These are phyloP conservation scores for Cyanodermella asteris DNA, from an alignment of 2,329 filamentous ascomycete genomes.

Conservation along the genomic window DNA sequence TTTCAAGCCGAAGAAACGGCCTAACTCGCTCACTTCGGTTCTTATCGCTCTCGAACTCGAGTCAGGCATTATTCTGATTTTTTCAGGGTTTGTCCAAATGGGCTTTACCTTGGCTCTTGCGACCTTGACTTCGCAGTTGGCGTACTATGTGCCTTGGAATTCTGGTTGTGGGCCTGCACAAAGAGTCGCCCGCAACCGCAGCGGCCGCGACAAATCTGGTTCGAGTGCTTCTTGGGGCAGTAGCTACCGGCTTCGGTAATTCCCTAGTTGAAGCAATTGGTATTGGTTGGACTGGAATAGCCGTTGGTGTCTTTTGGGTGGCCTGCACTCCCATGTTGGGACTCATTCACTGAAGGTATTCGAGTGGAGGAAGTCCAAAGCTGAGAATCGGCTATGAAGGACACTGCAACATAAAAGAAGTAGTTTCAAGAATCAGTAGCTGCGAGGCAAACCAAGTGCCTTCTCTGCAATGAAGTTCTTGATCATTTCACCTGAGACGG, in stretches of 20 bases:
- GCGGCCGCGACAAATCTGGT: constrained; percentile 3
- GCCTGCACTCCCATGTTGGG: too few relatives aligned
- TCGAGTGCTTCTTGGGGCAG: constrained; percentile 1
- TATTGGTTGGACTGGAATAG: constrained; percentile 4
- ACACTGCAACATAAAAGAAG: too few relatives aligned
- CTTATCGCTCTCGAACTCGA: constrained; percentile 17
- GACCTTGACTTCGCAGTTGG: too few relatives aligned
- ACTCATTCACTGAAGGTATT: too few relatives aligned
- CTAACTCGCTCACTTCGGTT: constrained; percentile 18
- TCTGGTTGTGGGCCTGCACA: constrained; percentile 3
- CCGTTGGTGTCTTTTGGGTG: too few relatives aligned
- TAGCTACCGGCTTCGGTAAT: constrained; percentile 1
- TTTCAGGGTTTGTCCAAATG: constrained; percentile 18
- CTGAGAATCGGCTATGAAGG: too few relatives aligned
- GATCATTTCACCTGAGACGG: constrained; percentile 46
- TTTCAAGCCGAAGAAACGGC: constrained; percentile 12
- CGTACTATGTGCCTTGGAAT: too few relatives aligned
- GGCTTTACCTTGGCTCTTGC: too few relatives aligned
- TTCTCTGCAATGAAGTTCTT: constrained; percentile 51
- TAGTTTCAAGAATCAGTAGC: constrained; percentile 27
- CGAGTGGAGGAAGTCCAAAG: too few relatives aligned
- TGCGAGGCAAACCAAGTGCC: constrained; percentile 42
- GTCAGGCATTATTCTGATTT: constrained; percentile 15
- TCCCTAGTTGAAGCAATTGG: constrained; percentile 2
- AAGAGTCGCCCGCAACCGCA: constrained; percentile 2